These are phyloP conservation scores for Dioscorea cayenensis DNA, from an alignment of 116 monocot species.

Conservation along the genomic window DNA sequence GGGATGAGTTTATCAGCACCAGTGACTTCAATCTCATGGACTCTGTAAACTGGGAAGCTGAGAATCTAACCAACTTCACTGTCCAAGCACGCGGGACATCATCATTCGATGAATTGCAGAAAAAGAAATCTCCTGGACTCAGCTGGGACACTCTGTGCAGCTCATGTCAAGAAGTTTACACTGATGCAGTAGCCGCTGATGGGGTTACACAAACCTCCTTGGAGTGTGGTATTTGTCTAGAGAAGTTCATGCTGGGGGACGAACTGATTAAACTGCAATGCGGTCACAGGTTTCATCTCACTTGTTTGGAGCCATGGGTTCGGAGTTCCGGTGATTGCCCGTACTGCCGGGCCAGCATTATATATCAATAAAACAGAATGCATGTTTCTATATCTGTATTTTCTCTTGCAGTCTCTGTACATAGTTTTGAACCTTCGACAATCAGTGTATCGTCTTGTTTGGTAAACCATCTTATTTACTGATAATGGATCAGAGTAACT, in stretches of 20 bases:
- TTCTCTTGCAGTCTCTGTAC: neutral
- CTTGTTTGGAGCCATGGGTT: constrained; percentile 42
- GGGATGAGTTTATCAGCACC: neutral
- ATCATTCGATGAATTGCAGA: neutral
- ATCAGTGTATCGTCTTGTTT: neutral
- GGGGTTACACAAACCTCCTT: neutral
- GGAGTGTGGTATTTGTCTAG: constrained; percentile 44
- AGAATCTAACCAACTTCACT: neutral
- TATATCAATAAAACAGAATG: neutral
- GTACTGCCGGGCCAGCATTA: constrained; percentile 25
- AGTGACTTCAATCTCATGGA: neutral
- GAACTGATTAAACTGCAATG: constrained; percentile 20
- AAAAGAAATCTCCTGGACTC: constrained; percentile 7
- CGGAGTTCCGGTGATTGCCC: constrained; percentile 30
- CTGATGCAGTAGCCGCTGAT: neutral
- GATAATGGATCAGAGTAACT: neutral
- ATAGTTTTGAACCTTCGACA: neutral
- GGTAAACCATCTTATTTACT: neutral
- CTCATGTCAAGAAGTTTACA: constrained; percentile 10
- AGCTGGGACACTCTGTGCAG: constrained; percentile 14
- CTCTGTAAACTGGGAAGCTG: constrained; percentile 1
- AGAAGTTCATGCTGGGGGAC: constrained; percentile 25
- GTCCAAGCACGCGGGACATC: neutral
- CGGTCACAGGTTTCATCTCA: constrained; percentile 32
- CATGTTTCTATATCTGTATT: neutral